A percentile compares a stretch with the other conserved stretches of the same genome.
Conservation (phyloP, 345 rosid genomes). For the Aurinia saxatilis region DNA sequence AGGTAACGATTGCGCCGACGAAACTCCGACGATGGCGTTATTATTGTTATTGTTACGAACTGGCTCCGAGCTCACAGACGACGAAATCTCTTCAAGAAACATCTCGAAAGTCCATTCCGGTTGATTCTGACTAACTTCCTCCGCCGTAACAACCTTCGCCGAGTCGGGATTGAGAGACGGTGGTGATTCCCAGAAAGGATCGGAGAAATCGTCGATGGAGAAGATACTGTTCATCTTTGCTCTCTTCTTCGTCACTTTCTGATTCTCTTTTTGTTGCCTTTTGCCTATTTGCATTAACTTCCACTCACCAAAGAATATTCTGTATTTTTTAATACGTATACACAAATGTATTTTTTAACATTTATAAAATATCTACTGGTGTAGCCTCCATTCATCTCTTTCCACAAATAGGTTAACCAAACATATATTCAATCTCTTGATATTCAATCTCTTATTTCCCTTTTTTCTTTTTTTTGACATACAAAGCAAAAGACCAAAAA, state of each 20-base stretch:
- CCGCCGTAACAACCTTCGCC: neutral
- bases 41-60: constrained; percentile 18
- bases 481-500: neutral
- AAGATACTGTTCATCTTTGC: constrained; percentile 40
- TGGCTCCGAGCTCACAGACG: constrained; percentile 31
- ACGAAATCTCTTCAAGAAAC: constrained; percentile 46
- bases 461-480: neutral
- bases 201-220: constrained; percentile 67
- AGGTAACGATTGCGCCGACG: constrained; percentile 31
- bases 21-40: constrained; percentile 26
- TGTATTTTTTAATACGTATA: neutral
- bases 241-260: neutral
- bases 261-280: constrained; percentile 14
- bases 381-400: neutral
- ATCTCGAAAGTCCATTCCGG: constrained; percentile 69
- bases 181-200: constrained; percentile 48
- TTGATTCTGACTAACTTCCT: constrained; percentile 36
- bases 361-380: neutral
- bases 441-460: neutral
- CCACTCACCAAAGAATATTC: constrained; percentile 17
- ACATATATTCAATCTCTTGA: neutral
- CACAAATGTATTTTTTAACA: neutral
- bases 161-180: constrained; percentile 27
- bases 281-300: constrained; percentile 10
- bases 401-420: neutral